phyloP scores from a whole-genome alignment of 1,284 basidiomycete species.

The Ganoderma meredithae region DNA sequence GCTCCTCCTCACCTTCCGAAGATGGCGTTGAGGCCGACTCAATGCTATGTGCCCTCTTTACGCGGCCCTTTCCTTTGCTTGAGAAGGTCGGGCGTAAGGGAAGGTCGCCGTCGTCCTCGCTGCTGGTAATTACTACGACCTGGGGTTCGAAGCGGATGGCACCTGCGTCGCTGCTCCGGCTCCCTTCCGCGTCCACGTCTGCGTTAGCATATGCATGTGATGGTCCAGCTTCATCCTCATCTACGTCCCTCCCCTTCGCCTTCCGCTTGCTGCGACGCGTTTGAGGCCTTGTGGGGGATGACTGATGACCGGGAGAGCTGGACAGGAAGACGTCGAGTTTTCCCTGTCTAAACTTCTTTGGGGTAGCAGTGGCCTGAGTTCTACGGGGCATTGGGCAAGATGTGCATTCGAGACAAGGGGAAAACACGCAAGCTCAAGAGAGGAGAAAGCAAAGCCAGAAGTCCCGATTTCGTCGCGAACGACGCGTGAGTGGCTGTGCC shows the following conservation, averaged over 20 bases:
- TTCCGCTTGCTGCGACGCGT: conserved; percentile 10
- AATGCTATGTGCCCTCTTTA: conserved; percentile 35
- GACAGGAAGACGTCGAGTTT: conserved; percentile 43
- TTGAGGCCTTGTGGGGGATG: conserved; percentile 15
- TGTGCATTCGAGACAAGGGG: not conserved
- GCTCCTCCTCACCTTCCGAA: conserved; percentile 26
- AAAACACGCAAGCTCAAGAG: not conserved
- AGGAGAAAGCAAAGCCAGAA: not conserved
- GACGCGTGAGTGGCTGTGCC: conserved; percentile 8
- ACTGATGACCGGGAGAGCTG: conserved; percentile 30
- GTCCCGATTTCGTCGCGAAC: not conserved
- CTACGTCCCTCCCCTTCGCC: not conserved
- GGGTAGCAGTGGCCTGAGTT: conserved; percentile 15
- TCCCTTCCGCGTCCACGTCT: conserved; percentile 30
- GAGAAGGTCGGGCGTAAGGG: conserved; percentile 42
- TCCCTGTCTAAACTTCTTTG: conserved; percentile 40
- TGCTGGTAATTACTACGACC: conserved; percentile 33
- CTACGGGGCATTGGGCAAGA: conserved; percentile 30
- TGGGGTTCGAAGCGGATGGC: conserved; percentile 57
- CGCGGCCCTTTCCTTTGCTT: conserved; percentile 39
- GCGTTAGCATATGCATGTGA: conserved; percentile 17
- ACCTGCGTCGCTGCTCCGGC: conserved; percentile 53
- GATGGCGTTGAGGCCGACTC: conserved; percentile 11
- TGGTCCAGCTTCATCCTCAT: conserved; percentile 1
- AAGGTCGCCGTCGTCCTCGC: conserved; percentile 44